Base-by-base conservation (phyloP, 306 rosid genomes). In the Prunus davidiana region DNA sequence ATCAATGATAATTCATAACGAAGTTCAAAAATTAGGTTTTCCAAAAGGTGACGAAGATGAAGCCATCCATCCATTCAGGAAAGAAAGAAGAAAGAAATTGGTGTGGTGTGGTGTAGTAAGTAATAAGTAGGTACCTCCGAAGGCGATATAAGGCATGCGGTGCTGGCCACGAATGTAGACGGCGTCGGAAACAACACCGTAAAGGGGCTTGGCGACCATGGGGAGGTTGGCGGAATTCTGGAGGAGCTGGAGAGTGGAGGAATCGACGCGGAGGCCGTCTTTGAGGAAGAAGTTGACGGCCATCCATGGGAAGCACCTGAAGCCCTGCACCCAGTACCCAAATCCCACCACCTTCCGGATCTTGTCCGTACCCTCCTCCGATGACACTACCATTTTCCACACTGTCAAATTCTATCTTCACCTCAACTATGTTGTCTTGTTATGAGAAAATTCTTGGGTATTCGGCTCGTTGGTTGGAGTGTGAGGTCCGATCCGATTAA, bases 251-350 rank as follows among this genome's bases (percentile, higher is more conserved):
- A 95, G 89, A 63, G 91, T 89, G 19, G 96, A 85, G 64, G 97
- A 90, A 27, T 92, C 88, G n/a, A 90, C 96, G 52, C 78, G 84
- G 68, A 95, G 88, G 0, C 83, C 90, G 77, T 95, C 98, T 55
- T 95, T 95, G 58, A 95, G 96, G 81, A 86, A 94, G 83, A 92
- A 94, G 78, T 73, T 87, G 57, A 95, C 90, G 12, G 83, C 96
- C 81, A 95, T 84, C 98, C 97, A 92, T 72, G 97, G 93, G 47
- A 92, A 86, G 46, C 98, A 90, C 72, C 97, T 86, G 80, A 95
- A 86, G 32, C 98, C 98, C 75, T 95, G 98, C 9, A 90, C 96
- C 93, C 91, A 95, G 74, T 62, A 92, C 3, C 97, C 97, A 78
- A 90, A 51, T 7, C 96, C 98, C 81, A 95, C 74, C 41, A 92